A percentile compares a stretch with the other conserved stretches of the same genome.
phyloP scores from a whole-genome alignment of 2,329 filamentous ascomycete species.

The Claviceps pusilla region DNA sequence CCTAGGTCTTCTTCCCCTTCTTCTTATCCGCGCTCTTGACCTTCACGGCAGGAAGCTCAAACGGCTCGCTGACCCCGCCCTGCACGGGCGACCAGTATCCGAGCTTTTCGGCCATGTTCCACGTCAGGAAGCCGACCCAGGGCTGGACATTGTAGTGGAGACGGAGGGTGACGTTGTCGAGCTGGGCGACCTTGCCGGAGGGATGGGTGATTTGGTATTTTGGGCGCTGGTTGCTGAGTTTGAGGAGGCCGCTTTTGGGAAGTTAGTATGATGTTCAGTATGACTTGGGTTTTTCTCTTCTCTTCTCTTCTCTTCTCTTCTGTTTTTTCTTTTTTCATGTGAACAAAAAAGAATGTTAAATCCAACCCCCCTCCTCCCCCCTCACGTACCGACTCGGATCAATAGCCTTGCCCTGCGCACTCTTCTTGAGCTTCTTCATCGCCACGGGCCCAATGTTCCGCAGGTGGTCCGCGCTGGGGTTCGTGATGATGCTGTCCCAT shows the following conservation, averaged over 20 bases:
- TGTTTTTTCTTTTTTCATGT: not conserved
- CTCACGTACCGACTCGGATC: conserved; percentile 38
- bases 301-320: not conserved
- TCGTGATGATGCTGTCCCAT: conserved; percentile 90
- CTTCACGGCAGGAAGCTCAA: conserved; percentile 53
- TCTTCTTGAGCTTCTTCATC: conserved; percentile 47
- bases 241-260: conserved; percentile 48
- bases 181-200: conserved; percentile 58
- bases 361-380: not conserved
- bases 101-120: conserved; percentile 48
- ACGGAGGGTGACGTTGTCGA: conserved; percentile 59
- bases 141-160: conserved; percentile 96
- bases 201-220: conserved; percentile 98
- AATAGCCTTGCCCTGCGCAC: conserved; percentile 43
- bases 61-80: conserved; percentile 49
- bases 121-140: conserved; percentile 80
- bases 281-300: not conserved
- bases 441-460: conserved; percentile 44
- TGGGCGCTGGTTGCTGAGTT: conserved; percentile 69
- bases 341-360: no score
- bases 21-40: conserved; percentile 21
- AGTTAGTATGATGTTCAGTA: not conserved
- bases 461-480: conserved; percentile 48
- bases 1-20: conserved; percentile 4
- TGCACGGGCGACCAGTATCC: conserved; percentile 50